A percentile compares a stretch with the other conserved stretches of the same genome.
Evolutionary conservation across 352 stramenopile genomes (phyloP).

Genomic region (Pythium phragmitis): DNA sequence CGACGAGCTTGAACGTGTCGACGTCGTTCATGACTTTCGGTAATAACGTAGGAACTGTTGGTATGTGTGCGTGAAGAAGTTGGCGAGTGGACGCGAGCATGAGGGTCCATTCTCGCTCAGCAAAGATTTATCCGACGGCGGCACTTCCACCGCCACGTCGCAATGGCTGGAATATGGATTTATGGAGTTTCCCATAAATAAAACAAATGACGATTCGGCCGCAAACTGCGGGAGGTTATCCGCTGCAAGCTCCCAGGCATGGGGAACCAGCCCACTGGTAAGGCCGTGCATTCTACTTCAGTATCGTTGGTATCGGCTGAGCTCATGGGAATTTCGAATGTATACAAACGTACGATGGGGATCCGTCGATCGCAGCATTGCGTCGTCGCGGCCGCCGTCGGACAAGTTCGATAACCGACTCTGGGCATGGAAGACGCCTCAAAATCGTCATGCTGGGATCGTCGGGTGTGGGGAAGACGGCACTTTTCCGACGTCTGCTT

Average conservation of each 20-base stretch:
- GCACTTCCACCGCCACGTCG: slow-evolving; percentile 9
- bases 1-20: slow-evolving; percentile 63
- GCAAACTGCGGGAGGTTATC: too few relatives aligned
- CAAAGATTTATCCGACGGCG: slow-evolving; percentile 23
- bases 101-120: not conserved
- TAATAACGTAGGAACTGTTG: too few relatives aligned
- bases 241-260: too few relatives aligned
- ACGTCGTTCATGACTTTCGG: slow-evolving; percentile 36
- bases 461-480: slow-evolving; percentile 47
- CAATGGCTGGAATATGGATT: not conserved
- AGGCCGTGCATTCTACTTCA: too few relatives aligned
- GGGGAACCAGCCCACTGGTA: too few relatives aligned
- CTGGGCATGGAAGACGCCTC: slow-evolving; percentile 7
- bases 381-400: not conserved
- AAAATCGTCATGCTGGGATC: slow-evolving; percentile 55
- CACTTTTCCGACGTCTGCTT: slow-evolving; percentile 51
- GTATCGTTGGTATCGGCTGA: too few relatives aligned
- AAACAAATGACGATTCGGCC: not conserved
- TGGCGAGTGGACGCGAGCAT: not conserved
- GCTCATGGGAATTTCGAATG: not conserved
- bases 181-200: not conserved
- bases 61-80: not conserved
- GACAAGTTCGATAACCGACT: slow-evolving; percentile 13
- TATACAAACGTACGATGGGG: not conserved
- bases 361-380: not conserved